Conservation (phyloP, 1,284 basidiomycete species). For the Cryptococcus sp. region DNA sequence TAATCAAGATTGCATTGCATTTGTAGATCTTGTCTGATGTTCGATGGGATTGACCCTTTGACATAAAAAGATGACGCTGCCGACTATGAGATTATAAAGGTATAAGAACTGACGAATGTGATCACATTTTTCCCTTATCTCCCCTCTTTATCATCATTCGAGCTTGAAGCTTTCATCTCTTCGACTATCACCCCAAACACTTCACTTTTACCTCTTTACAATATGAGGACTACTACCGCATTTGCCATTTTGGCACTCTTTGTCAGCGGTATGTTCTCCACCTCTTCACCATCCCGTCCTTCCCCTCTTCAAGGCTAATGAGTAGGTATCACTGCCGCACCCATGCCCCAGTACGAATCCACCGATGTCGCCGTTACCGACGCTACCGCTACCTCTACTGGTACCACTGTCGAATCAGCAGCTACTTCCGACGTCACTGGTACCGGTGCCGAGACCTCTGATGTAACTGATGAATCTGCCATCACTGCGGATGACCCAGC, state of each 20-base stretch:
- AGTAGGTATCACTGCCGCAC: background rate
- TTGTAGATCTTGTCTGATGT: no score
- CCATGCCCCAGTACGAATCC: background rate
- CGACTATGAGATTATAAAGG: no score
- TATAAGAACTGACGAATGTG: background rate
- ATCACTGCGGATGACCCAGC: background rate
- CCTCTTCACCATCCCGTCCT: background rate
- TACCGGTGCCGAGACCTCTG: background rate
- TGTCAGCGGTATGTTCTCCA: background rate
- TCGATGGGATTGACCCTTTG: background rate
- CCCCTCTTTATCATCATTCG: background rate
- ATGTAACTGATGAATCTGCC: background rate
- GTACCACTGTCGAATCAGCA: background rate
- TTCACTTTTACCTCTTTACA: background rate
- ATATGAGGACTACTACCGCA: background rate
- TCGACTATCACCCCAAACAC: background rate
- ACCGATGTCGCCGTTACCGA: background rate
- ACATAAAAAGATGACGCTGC: background rate
- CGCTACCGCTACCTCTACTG: background rate
- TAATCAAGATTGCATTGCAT: background rate
- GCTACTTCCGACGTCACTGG: background rate
- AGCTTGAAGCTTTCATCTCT: background rate
- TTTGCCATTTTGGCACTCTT: background rate
- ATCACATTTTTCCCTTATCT: background rate
- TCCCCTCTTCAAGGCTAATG: no score